Base-by-base conservation (phyloP, 2,329 filamentous ascomycete genomes). In the Bretziella fagacearum region DNA sequence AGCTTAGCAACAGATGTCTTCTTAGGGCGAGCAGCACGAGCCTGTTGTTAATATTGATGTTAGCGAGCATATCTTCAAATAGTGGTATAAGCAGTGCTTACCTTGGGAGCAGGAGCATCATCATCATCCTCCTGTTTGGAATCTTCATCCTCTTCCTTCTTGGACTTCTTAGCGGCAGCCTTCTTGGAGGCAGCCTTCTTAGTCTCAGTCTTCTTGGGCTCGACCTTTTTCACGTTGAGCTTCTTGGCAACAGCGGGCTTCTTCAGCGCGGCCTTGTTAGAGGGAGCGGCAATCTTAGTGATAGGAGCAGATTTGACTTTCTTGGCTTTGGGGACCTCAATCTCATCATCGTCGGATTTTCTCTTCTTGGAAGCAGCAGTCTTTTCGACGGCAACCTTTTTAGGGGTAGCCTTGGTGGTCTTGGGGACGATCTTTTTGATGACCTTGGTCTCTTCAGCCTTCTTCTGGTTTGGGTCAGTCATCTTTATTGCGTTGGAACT, bases 121-220 rank as follows among this genome's bases (percentile, higher is more conserved):
- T 36, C 54, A 57, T 57, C 23, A 51, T 43, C 26, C 40, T 43
- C 26, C 10, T 43, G 15, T 17, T 29, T 17, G 8, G 40, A 18
- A 18, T 29, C 26, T n/a, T 43, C 51, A 26, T 54, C 53, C 33
- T 55, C 54, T 4, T 53, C 32, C 51, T 57, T 57, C 48, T 76
- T 77, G 54, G 79, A 64, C 73, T 49, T 79, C 77, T 55, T 54
- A 8, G 45, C 27, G 13, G 27, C 22, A 32, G 49, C 4, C 42
- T 54, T 54, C 27, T 47, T 52, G 8, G 50, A 41, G n/a, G 43
- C 40, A 27, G 23, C 35, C 51, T 54, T 51, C 49, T 68, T 57
- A 71, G 65, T 22, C 72, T 74, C 48, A 77, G 65, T 13, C 73
- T 73, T 51, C 72, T 53, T 53, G 22, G 37, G 11, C 13, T 27